These are phyloP conservation scores for Nakazawaea molendinolei DNA, from an alignment of 805 yeast species.

Conservation along the genomic window DNA sequence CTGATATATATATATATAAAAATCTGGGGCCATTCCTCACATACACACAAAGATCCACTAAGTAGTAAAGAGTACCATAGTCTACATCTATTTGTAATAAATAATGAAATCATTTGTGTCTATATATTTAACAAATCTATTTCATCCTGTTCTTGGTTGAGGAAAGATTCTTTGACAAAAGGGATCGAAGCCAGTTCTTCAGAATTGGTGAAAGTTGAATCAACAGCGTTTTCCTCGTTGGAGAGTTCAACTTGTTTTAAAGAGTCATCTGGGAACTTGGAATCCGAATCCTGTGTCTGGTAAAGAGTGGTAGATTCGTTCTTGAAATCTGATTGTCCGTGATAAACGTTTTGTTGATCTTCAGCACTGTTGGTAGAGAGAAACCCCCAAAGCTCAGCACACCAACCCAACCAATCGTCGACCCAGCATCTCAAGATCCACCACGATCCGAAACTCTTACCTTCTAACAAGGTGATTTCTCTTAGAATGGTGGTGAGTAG, in stretches of 20 bases:
- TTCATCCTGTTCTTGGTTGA: conserved; percentile 11
- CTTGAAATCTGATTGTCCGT: not conserved
- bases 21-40: too few relatives aligned
- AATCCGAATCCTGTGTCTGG: too few relatives aligned
- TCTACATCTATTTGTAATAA: too few relatives aligned
- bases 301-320: conserved; percentile 13
- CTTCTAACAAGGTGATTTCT: conserved; percentile 53
- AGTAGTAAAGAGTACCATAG: too few relatives aligned
- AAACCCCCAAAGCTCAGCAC: conserved; percentile 57
- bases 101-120: too few relatives aligned
- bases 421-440: conserved; percentile 73
- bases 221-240: not conserved
- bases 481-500: conserved; percentile 53
- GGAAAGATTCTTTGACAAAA: not conserved
- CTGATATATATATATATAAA: too few relatives aligned
- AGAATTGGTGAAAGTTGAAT: too few relatives aligned
- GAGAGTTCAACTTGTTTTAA: not conserved
- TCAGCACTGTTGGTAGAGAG: conserved; percentile 19
- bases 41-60: not conserved
- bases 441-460: conserved; percentile 64
- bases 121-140: conserved; percentile 10
- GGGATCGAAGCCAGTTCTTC: not conserved
- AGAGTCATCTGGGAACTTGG: conserved; percentile 7
- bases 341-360: not conserved
- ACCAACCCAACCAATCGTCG: conserved; percentile 65